A percentile compares a stretch with the other conserved stretches of the same genome.
phyloP scores from a whole-genome alignment of 75 land plant species.

The Pseudotsuga menziesii region DNA sequence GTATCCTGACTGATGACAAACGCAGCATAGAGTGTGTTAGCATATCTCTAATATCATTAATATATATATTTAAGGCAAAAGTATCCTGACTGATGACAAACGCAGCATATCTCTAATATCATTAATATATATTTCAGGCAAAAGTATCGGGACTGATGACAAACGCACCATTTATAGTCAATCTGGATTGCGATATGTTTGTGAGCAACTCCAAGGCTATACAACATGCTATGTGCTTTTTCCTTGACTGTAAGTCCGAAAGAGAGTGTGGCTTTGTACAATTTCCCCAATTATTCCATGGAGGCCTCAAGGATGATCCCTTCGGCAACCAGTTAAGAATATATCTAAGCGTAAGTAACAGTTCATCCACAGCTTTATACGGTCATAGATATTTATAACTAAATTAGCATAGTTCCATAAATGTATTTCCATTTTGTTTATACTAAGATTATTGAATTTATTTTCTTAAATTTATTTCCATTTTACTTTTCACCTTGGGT shows the following conservation, averaged over 20 bases:
- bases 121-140: constrained; percentile 12
- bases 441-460: too few species aligned
- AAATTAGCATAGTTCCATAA: too few species aligned
- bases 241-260: constrained; percentile 13
- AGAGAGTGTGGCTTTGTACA: constrained; percentile 25
- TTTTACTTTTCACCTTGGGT: too few species aligned
- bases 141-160: constrained; percentile 53
- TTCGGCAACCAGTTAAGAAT: constrained; percentile 8
- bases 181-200: constrained; percentile 53
- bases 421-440: too few species aligned
- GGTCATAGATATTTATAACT: too few species aligned
- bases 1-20: constrained; percentile 54
- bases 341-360: not conserved
- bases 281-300: constrained; percentile 33
- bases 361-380: too few species aligned
- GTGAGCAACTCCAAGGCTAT: constrained; percentile 22
- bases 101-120: too few species aligned
- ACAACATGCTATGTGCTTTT: constrained; percentile 32
- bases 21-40: too few species aligned
- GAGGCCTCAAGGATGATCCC: constrained; percentile 12
- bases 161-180: constrained; percentile 47
- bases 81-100: too few species aligned
- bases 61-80: too few species aligned
- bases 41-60: too few species aligned
- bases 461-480: too few species aligned